Base-by-base conservation (phyloP, 2,329 filamentous ascomycete species). In the Colletotrichum liaoningense region DNA sequence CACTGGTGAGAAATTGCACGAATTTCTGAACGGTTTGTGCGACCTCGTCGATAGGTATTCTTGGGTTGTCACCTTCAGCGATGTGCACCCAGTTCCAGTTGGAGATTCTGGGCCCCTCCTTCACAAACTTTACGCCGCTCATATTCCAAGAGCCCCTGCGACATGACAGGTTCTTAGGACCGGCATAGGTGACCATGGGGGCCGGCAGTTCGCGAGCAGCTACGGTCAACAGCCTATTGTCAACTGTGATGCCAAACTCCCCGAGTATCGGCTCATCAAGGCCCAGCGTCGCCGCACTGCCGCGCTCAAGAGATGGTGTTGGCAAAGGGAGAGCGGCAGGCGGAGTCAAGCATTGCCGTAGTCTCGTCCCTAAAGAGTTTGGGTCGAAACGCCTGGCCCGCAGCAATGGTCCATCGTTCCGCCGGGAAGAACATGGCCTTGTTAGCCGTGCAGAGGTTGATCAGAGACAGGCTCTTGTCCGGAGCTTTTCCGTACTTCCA, bases 121-220 rank as follows among this genome's bases (percentile, higher is more conserved):
- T 88, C 9, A 85, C 82, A 58, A 95, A 92, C 72, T 86, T 87
- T 14, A 90, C 85, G 0, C 84, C 80, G 0, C 76, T 81, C 85
- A 96, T 88, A 77, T 95, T 95, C 94, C 94, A 97, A 1, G 87
- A 86, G 0, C 92, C 93, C n/a, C 84, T 82, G 1, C 69, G 74
- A 0, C 88, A 83, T 1, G 62, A 78, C 5, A 87, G 14, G 12
- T 8, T 76, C 62, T 5, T 74, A 76, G 26, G 4, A 38, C 73
- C 62, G 76, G 75, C 77, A 24, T 97, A 97, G 2, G 83, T 80
- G 35, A 97, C 83, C 0, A 76, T 77, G 0, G 95, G 95, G 0
- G 89, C 78, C 0, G 77, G 54, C 0, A 97, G 87, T 49, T 96
- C 88, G 6, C 95, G 91, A 1, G 90, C 95, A 1, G 86, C 86